Evolutionary conservation across 306 rosid genomes (phyloP), one percentile per base, ranked within the genome.

Genomic region (Ormosia emarginata): DNA sequence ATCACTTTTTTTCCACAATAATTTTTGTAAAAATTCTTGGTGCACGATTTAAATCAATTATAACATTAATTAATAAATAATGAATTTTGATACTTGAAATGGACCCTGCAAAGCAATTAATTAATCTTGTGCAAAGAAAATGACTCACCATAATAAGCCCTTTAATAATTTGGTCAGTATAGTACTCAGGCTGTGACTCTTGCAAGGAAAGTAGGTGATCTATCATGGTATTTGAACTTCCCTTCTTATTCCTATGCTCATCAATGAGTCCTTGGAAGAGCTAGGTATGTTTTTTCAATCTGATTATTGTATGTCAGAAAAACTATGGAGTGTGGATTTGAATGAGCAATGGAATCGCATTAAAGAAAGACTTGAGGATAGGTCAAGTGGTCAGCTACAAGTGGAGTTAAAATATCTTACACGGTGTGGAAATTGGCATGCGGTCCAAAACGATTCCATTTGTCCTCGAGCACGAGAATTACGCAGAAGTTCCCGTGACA

Each of bases 191-290:
- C 0, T 90, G 79, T 4, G 91, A 80, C 3, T 90, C 67, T 15
- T 90, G 93, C 0, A 67, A 70, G 6, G 83, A 79, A 30, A 92
- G 90, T 11, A 92, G 36, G 59, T 89, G 93, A 7, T 77, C 86
- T 1, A 92, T 89, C 93, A 90, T 80, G 0, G 92, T 88, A 11
- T 84, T 75, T 8, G 74, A 55, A 46, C 67, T 78, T 30, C 41
- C 79, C 32, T 55, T 77, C 50, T 50, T 67, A 0, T 39, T 84
- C 13, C 91, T 74, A 7, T 83, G 88, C 44, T 92, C 90, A 7
- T 92, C 94, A 4, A 92, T 81, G 24, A 92, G 77, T 4, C 91
- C 90, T 86, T 92, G 94, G 11, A 89, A 83, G 10, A 89, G 53
- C 12, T 24, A 4, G 12, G 11, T 14, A 32, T 4, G 12, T 49